Conservation (phyloP, 2,329 filamentous ascomycete species). For the Verticillium klebahnii region DNA sequence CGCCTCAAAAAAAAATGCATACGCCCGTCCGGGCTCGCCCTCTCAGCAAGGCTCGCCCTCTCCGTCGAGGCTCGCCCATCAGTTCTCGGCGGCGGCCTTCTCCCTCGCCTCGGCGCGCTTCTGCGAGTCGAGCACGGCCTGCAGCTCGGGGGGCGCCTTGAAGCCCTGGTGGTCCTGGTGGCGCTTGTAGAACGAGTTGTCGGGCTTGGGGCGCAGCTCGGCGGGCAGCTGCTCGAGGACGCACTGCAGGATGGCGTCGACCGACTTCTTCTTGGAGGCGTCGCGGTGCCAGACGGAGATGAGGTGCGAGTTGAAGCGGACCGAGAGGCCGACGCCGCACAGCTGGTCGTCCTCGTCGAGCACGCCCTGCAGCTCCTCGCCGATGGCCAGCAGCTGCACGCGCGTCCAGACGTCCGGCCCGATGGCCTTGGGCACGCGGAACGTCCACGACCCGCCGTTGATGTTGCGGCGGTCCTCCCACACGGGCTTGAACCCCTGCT, state of each 20-base stretch:
- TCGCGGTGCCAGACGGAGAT: slow-evolving; percentile 94
- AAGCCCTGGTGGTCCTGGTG: slow-evolving; percentile 86
- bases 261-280: slow-evolving; percentile 71
- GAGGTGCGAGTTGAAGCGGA: slow-evolving; percentile 83
- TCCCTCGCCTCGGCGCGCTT: slow-evolving; percentile 39
- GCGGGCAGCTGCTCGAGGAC: slow-evolving; percentile 69
- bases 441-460: slow-evolving; percentile 85
- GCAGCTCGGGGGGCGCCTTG: slow-evolving; percentile 57
- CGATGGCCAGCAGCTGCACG: slow-evolving; percentile 76
- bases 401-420: slow-evolving; percentile 75
- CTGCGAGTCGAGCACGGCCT: slow-evolving; percentile 53
- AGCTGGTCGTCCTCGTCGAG: slow-evolving; percentile 76
- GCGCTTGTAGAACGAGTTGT: slow-evolving; percentile 80
- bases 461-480: slow-evolving; percentile 87
- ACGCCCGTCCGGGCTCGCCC: neutral
- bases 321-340: slow-evolving; percentile 81
- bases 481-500: slow-evolving; percentile 68
- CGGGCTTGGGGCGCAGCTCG: slow-evolving; percentile 67
- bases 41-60: too few relatives aligned
- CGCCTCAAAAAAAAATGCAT: neutral
- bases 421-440: slow-evolving; percentile 75
- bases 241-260: slow-evolving; percentile 67
- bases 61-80: neutral
- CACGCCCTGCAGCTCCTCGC: slow-evolving; percentile 71
- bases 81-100: slow-evolving; percentile 10